A percentile compares a stretch with the other conserved stretches of the same genome.
phyloP scores from a whole-genome alignment of 805 yeast genomes.

The Lachancea nothofagi region DNA sequence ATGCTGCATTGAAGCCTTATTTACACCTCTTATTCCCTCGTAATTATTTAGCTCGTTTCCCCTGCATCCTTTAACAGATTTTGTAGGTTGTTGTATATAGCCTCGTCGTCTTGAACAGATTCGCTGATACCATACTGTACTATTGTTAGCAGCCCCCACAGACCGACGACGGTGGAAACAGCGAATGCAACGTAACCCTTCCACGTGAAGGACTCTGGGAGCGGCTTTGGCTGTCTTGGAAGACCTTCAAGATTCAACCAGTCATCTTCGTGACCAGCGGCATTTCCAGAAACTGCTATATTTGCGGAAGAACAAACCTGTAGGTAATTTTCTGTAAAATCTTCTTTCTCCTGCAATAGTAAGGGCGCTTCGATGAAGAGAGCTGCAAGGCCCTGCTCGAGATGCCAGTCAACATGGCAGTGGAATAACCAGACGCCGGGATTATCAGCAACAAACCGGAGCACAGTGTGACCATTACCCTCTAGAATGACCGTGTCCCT shows the following conservation, averaged over 20 bases:
- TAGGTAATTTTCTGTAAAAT: conserved; percentile 44
- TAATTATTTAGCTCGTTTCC: not conserved
- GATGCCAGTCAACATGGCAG: conserved; percentile 85
- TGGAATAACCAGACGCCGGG: conserved; percentile 96
- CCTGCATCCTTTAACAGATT: conserved; percentile 20
- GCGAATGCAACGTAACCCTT: conserved; percentile 64
- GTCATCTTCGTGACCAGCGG: conserved; percentile 57
- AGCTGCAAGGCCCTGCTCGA: conserved; percentile 74
- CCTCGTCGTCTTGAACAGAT: conserved; percentile 45
- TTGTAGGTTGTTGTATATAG: conserved; percentile 36
- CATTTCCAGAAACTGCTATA: conserved; percentile 54
- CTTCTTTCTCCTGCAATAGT: conserved; percentile 40
- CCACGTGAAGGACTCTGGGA: conserved; percentile 65
- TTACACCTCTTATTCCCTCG: not conserved
- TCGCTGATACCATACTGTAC: conserved; percentile 63
- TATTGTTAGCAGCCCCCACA: conserved; percentile 57
- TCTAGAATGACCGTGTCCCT: conserved; percentile 71
- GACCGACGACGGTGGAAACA: conserved; percentile 48
- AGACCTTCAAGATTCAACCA: conserved; percentile 60
- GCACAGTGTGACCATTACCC: conserved; percentile 61
- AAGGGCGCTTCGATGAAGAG: conserved; percentile 67
- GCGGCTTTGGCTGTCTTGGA: conserved; percentile 50
- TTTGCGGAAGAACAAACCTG: conserved; percentile 44
- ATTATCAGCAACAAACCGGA: conserved; percentile 73
- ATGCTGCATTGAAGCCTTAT: not conserved